Conservation (phyloP, 805 yeast species). For the Teunomyces tritomae region DNA sequence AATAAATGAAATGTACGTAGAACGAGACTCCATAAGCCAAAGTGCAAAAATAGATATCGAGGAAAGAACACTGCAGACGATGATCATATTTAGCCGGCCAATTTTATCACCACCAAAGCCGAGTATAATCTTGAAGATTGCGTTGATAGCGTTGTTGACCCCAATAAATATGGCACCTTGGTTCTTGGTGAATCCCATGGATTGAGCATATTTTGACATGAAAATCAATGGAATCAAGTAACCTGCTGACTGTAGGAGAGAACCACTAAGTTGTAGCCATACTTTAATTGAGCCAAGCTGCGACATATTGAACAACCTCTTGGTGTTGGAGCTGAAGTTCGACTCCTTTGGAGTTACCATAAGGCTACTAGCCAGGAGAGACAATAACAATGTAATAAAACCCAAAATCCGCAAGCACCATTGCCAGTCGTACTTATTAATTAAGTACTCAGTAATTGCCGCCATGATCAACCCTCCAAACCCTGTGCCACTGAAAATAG, state of each 20-base stretch:
- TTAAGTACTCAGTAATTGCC: slow-evolving; percentile 21
- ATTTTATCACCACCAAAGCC: slow-evolving; percentile 17
- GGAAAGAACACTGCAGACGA: slow-evolving; percentile 15
- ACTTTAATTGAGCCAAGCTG: slow-evolving; percentile 18
- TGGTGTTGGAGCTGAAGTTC: slow-evolving; percentile 7
- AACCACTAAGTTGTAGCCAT: slow-evolving; percentile 17
- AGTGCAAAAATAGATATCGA: slow-evolving; percentile 15
- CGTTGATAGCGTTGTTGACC: slow-evolving; percentile 32
- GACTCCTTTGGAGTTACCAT: slow-evolving; percentile 12
- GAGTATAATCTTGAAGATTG: slow-evolving; percentile 15
- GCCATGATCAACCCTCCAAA: slow-evolving; percentile 34
- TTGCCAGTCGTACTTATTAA: slow-evolving; percentile 29
- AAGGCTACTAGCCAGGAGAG: slow-evolving; percentile 11
- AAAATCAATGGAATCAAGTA: slow-evolving; percentile 31
- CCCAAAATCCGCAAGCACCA: slow-evolving; percentile 33
- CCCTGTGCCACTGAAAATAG: slow-evolving; percentile 35
- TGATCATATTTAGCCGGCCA: slow-evolving; percentile 18
- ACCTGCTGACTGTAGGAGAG: slow-evolving; percentile 32
- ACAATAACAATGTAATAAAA: slow-evolving; percentile 17
- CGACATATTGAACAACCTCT: slow-evolving; percentile 9
- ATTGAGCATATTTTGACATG: slow-evolving; percentile 32
- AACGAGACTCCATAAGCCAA: slow-evolving; percentile 18
- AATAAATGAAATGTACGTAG: slow-evolving; percentile 27
- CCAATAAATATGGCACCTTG: slow-evolving; percentile 36
- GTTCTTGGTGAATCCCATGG: slow-evolving; percentile 24